These are phyloP conservation scores for Myriosclerotinia duriaeana DNA, from an alignment of 2,329 filamentous ascomycete species.

Conservation along the genomic window DNA sequence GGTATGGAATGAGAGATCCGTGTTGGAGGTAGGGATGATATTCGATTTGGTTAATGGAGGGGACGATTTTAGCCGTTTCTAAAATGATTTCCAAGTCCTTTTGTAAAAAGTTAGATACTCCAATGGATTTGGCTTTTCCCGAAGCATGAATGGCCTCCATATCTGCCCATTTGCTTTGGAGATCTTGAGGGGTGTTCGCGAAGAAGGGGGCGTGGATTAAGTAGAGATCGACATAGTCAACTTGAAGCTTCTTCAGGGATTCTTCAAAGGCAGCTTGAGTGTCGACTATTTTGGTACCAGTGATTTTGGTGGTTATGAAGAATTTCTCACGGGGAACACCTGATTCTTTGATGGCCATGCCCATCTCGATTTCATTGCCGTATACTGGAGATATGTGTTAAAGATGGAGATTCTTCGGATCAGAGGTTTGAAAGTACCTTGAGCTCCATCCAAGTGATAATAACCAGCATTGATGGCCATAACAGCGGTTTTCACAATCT, in stretches of 20 bases:
- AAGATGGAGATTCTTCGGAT: background rate
- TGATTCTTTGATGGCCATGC: conserved; percentile 66
- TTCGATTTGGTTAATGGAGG: conserved; percentile 79
- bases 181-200: conserved; percentile 47
- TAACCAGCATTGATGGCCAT: conserved; percentile 69
- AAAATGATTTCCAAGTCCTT: conserved; percentile 56
- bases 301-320: conserved; percentile 64
- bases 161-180: conserved; percentile 61
- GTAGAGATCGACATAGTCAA: conserved; percentile 73
- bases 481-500: conserved; percentile 52
- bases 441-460: conserved; percentile 71
- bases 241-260: conserved; percentile 60
- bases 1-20: conserved; percentile 56
- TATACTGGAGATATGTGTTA: conserved; percentile 48
- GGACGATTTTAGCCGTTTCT: conserved; percentile 58
- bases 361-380: conserved; percentile 68
- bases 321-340: conserved; percentile 65
- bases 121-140: conserved; percentile 67
- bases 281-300: conserved; percentile 39
- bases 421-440: conserved; percentile 48
- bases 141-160: conserved; percentile 65
- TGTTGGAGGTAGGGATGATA: conserved; percentile 75
- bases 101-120: conserved; percentile 72
- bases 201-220: conserved; percentile 60
- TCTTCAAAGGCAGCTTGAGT: conserved; percentile 52